A percentile compares a stretch with the other conserved stretches of the same genome.
These are phyloP conservation scores for Verbena officinalis DNA, from an alignment of 257 asterid species.

Conservation along the genomic window DNA sequence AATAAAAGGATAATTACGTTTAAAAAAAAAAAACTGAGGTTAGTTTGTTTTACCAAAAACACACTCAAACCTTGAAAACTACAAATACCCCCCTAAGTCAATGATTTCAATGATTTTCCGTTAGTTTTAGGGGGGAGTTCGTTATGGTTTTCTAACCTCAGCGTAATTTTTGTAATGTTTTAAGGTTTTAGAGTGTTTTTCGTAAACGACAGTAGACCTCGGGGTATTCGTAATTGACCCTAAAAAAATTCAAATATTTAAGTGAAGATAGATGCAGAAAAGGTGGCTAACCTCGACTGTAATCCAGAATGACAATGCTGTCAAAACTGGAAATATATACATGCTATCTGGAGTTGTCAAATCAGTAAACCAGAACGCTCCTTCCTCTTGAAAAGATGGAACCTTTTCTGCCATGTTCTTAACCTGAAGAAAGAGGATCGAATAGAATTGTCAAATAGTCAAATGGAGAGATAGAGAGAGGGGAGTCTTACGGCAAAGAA, in stretches of 20 bases:
- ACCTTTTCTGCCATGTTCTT: constrained; percentile 80
- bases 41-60: no score
- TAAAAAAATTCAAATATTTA: constrained; percentile 9
- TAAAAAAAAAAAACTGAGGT: no score
- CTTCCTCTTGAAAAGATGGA: constrained; percentile 84
- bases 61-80: no score
- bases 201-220: no score
- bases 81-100: no score
- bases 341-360: constrained; percentile 79
- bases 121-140: no score
- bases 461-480: background rate
- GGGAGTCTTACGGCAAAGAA: constrained; percentile 76
- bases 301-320: constrained; percentile 87
- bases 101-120: no score
- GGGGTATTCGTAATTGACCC: no score
- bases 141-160: no score
- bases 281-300: constrained; percentile 80
- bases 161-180: no score
- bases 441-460: constrained; percentile 14
- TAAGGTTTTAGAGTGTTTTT: no score
- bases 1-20: constrained; percentile 13
- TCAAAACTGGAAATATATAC: constrained; percentile 76
- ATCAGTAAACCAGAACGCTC: constrained; percentile 88
- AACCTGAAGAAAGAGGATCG: constrained; percentile 51
- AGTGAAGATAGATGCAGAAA: constrained; percentile 15